Evolutionary conservation across 306 rosid species (phyloP).

Genomic region (Vachellia pachyceras): DNA sequence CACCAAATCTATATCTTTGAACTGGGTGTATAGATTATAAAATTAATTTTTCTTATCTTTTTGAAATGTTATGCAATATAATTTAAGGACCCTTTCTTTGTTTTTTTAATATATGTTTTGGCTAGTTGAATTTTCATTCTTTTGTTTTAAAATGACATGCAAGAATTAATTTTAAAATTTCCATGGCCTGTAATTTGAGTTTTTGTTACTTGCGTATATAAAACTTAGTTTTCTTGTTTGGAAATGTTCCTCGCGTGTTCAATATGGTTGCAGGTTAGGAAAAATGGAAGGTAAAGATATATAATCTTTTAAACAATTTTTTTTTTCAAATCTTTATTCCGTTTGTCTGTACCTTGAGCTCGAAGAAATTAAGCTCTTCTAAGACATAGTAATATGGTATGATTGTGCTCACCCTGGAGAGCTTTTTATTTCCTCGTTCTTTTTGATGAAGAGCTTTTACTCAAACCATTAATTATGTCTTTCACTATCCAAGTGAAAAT

Average conservation of each 20-base stretch:
- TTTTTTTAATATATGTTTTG: neutral
- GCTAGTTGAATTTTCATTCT: neutral
- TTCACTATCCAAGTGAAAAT: no score
- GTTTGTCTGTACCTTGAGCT: neutral
- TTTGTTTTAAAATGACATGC: neutral
- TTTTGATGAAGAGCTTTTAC: no score
- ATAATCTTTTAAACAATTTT: neutral
- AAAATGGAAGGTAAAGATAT: neutral
- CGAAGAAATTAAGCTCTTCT: neutral
- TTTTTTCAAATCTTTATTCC: neutral
- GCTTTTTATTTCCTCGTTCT: no score
- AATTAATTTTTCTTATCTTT: no score
- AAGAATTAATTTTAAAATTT: neutral
- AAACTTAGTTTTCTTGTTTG: neutral
- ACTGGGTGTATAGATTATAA: no score
- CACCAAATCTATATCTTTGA: no score
- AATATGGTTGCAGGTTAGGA: neutral
- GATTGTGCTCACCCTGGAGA: no score
- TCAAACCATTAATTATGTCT: neutral
- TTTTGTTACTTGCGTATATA: neutral
- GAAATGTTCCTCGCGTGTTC: neutral
- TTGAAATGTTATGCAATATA: no score
- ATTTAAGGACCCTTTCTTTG: no score
- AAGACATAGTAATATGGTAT: neutral
- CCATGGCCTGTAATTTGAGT: neutral